Base-by-base conservation (phyloP, 495 filamentous ascomycete species). In the Daldinia grandis region DNA sequence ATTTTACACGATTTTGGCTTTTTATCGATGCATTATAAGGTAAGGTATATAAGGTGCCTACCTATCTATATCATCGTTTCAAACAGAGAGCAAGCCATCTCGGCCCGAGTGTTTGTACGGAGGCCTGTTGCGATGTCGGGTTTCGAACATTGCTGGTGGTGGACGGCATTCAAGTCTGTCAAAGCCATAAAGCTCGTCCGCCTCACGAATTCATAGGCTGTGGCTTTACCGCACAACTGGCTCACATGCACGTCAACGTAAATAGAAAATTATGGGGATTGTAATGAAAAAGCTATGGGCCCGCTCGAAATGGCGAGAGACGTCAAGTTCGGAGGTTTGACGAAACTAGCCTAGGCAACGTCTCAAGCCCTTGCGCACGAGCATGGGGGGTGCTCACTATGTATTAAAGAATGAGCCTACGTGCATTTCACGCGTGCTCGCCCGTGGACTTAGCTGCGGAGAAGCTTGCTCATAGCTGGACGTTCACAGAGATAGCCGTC, bases 171-270 rank as follows among this genome's bases (percentile, higher is more conserved):
- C 17, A 28, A 30, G 59, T 38, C 53, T 49, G 59, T 66, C 40
- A 37, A 72, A 61, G 51, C 24, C 31, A 55, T 51, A 31, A 33
- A 56, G n/a, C 38, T n/a, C n/a, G 62, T n/a, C 42, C 68, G 62
- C 63, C 68, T 71, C 63, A 51, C 51, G 27, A 44, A 71, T 44
- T 66, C 55, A 66, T 63, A 66, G 63, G 68, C 30, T 47, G 68
- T 59, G 44, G 63, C 68, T 58, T 58, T 62, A 53, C 27, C 44
- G 31, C 44, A 44, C 57, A 44, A 47, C 64, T n/a, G 58, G 69
- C 60, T 61, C 37, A 12, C 49, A 72, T 67, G 69, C 69, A 68
- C 69, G 69, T 72, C 69, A 68, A 60, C 55, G 64, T 68, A 68
- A 72, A 72, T 59, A 68, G 28, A 57, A 64, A 68, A 71, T 71